These are phyloP conservation scores for Cladosporium sp. DNA, from an alignment of 2,329 filamentous ascomycete genomes.

Conservation along the genomic window DNA sequence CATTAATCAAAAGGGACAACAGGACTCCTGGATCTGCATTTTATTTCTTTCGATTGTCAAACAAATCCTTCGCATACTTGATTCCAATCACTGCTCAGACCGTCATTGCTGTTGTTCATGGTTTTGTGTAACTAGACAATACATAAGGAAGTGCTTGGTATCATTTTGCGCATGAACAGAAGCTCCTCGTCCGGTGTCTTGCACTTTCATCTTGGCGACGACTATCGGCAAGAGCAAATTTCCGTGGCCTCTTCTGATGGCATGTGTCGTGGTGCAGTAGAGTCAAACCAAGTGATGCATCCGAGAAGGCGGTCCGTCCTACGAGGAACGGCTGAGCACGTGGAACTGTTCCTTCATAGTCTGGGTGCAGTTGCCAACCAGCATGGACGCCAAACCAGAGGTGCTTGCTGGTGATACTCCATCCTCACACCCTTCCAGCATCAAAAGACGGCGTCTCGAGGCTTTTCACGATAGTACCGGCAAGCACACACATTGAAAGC, in stretches of 20 bases:
- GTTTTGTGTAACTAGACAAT: background rate
- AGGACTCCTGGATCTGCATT: constrained; percentile 2
- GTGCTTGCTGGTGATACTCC: background rate
- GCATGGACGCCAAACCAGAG: background rate
- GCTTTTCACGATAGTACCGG: background rate
- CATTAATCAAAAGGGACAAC: background rate
- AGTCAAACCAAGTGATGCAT: background rate
- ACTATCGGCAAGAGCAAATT: background rate
- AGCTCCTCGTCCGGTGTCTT: background rate
- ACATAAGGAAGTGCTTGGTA: background rate
- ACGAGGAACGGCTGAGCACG: background rate
- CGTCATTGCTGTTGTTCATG: background rate
- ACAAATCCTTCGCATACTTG: background rate
- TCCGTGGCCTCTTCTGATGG: background rate
- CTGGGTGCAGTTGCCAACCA: background rate
- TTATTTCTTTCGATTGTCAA: background rate
- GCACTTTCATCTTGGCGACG: background rate
- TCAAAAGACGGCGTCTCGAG: background rate
- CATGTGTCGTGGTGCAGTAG: background rate
- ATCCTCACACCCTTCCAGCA: background rate
- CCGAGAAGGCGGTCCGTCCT: no score
- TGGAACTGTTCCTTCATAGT: background rate
- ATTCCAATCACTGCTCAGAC: background rate
- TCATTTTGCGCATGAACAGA: background rate
- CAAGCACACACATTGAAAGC: background rate